Conservation (phyloP, 2,329 filamentous ascomycete genomes). For the Fusarium sambucinum region DNA sequence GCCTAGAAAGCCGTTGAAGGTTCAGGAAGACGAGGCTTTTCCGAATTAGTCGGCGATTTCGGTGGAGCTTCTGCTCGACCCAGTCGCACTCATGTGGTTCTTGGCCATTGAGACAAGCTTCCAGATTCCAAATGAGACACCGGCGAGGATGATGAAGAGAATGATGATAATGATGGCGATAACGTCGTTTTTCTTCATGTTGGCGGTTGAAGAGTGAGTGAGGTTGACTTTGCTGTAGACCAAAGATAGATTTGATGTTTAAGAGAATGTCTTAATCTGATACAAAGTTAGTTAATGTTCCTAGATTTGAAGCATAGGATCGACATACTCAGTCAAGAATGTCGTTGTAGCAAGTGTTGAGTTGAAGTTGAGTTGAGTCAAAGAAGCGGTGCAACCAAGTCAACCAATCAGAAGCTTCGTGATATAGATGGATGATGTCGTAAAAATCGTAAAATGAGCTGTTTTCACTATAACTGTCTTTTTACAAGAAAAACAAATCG, state of each 20-base stretch:
- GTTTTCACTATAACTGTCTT: background rate
- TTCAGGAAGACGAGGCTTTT: background rate
- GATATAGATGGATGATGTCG: slow-evolving; percentile 10
- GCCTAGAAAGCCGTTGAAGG: slow-evolving; percentile 1
- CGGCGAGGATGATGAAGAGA: slow-evolving; percentile 71
- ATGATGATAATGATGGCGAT: slow-evolving; percentile 77
- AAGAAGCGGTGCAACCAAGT: slow-evolving; percentile 17
- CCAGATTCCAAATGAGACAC: slow-evolving; percentile 73
- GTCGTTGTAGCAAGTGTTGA: background rate
- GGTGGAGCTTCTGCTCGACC: slow-evolving; percentile 40
- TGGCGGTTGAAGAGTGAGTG: slow-evolving; percentile 48
- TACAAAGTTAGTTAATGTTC: slow-evolving; percentile 10
- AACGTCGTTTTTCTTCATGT: slow-evolving; percentile 74
- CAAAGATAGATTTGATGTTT: background rate
- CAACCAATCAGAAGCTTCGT: slow-evolving; percentile 23
- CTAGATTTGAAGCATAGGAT: background rate
- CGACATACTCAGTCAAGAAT: slow-evolving; percentile 11
- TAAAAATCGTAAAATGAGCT: slow-evolving; percentile 12
- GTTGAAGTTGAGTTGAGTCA: slow-evolving; percentile 11
- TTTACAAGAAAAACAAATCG: slow-evolving; percentile 8
- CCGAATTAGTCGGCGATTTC: slow-evolving; percentile 35
- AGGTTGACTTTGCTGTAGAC: background rate
- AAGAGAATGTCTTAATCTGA: slow-evolving; percentile 18
- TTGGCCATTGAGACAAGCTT: slow-evolving; percentile 67
- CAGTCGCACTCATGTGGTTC: slow-evolving; percentile 56